A percentile compares a stretch with the other conserved stretches of the same genome.
Conservation (phyloP, 2,329 filamentous ascomycete species). For the Biscogniauxia marginata region DNA sequence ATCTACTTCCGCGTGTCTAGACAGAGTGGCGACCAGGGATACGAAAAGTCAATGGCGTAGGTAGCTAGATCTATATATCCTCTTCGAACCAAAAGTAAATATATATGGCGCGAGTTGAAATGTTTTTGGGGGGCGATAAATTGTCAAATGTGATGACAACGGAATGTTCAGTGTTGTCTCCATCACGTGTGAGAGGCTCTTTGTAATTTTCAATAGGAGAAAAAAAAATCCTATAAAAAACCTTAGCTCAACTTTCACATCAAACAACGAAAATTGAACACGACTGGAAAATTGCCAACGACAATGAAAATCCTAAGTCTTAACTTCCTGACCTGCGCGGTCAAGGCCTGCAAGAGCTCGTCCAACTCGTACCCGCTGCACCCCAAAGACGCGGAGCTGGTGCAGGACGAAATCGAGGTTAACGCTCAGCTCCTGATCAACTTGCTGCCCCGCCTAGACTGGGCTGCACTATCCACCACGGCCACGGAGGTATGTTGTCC, state of each 20-base stretch:
- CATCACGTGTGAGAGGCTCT: conserved; percentile 18
- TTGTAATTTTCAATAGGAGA: conserved; percentile 5
- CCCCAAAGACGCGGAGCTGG: conserved; percentile 87
- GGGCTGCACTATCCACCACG: conserved; percentile 74
- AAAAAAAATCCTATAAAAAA: conserved; percentile 6
- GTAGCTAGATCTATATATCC: conserved; percentile 11
- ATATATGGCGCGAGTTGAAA: not conserved
- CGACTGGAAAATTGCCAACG: conserved; percentile 5
- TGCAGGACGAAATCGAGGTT: conserved; percentile 76
- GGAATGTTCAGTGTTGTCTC: not conserved
- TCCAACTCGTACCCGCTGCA: conserved; percentile 84
- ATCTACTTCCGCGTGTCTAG: conserved; percentile 44
- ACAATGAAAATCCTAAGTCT: conserved; percentile 91
- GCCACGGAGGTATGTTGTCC: conserved; percentile 66
- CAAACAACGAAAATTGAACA: conserved; percentile 3
- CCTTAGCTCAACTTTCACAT: conserved; percentile 11
- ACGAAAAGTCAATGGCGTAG: conserved; percentile 46
- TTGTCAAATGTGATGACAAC: conserved; percentile 2
- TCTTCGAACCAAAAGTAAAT: conserved; percentile 7
- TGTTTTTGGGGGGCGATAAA: not conserved
- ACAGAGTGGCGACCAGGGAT: conserved; percentile 35
- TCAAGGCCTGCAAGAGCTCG: conserved; percentile 88
- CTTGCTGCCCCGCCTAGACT: conserved; percentile 84
- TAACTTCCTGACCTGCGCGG: conserved; percentile 95
- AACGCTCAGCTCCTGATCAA: conserved; percentile 81